Evolutionary conservation across 108 stramenopile species (phyloP).

Genomic region (Cyclotella kingstonii): DNA sequence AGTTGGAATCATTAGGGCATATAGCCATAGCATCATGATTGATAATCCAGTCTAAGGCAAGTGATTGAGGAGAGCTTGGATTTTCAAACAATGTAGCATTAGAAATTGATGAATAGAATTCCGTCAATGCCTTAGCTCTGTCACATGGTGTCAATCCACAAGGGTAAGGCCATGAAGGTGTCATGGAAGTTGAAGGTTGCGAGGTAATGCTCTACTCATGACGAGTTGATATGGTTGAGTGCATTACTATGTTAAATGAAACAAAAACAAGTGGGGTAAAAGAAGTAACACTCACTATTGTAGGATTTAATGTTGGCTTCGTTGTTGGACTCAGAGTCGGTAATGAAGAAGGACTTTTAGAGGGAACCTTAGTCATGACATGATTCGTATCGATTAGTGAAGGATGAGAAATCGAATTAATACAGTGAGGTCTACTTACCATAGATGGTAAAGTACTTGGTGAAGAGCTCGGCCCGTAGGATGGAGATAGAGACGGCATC

Average conservation of each 20-base stretch:
- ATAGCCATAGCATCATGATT: slow-evolving; percentile 27
- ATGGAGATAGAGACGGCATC: background rate
- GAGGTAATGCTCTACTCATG: background rate
- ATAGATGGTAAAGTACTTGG: background rate
- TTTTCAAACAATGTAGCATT: slow-evolving; percentile 15
- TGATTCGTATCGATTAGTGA: too few species aligned
- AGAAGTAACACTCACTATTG: too few species aligned
- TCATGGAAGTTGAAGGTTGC: background rate
- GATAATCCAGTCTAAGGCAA: slow-evolving; percentile 28
- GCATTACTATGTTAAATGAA: too few species aligned
- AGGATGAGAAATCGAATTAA: too few species aligned
- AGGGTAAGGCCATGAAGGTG: slow-evolving; percentile 4
- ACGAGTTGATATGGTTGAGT: background rate
- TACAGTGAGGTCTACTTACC: too few species aligned
- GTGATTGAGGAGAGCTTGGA: slow-evolving; percentile 25
- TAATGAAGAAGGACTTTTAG: background rate
- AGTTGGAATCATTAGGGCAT: slow-evolving; percentile 14
- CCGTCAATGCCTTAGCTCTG: slow-evolving; percentile 6
- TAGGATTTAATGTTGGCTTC: background rate
- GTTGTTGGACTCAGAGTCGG: background rate
- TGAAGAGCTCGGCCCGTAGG: background rate
- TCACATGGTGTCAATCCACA: slow-evolving; percentile 20
- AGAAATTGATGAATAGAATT: slow-evolving; percentile 19
- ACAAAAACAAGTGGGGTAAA: too few species aligned
- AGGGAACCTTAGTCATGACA: background rate